These are phyloP conservation scores for Pseudonectria foliicola DNA, from an alignment of 2,329 filamentous ascomycete genomes.

Conservation along the genomic window DNA sequence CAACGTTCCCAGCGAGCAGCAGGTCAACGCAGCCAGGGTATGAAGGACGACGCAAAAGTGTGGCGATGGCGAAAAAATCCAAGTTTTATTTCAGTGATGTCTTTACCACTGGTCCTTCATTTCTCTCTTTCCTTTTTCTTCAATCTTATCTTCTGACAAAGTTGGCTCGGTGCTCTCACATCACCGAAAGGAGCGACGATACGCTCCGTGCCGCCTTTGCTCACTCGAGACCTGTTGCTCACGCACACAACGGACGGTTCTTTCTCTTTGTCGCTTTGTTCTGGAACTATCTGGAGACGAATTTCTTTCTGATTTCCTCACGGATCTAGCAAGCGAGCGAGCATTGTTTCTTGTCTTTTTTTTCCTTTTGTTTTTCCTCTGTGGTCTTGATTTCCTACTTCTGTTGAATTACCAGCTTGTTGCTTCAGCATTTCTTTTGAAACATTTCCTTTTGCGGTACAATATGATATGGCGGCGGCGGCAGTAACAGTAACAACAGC, in stretches of 20 bases:
- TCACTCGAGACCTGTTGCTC: slow-evolving; percentile 41
- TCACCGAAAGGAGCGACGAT: slow-evolving; percentile 20
- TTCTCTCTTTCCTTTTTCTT: slow-evolving; percentile 11
- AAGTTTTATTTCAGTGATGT: slow-evolving; percentile 1
- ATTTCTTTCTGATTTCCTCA: slow-evolving; percentile 24
- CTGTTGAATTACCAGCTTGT: slow-evolving; percentile 14
- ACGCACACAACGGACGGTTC: slow-evolving; percentile 37
- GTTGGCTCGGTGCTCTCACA: slow-evolving; percentile 17
- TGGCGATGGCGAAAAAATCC: slow-evolving; percentile 28
- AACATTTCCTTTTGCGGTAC: neutral
- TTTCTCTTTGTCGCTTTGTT: slow-evolving; percentile 26
- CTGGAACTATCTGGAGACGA: slow-evolving; percentile 24
- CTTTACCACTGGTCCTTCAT: slow-evolving; percentile 8
- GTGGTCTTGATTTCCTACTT: slow-evolving; percentile 20
- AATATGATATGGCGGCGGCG: neutral
- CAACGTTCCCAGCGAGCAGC: slow-evolving; percentile 36
- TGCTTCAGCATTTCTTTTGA: slow-evolving; percentile 8
- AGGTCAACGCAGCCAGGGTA: slow-evolving; percentile 36
- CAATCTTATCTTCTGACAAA: slow-evolving; percentile 19
- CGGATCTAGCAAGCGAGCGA: slow-evolving; percentile 31
- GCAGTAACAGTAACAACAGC: neutral
- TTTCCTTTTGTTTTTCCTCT: slow-evolving; percentile 9
- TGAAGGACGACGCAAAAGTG: slow-evolving; percentile 29
- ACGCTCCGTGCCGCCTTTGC: slow-evolving; percentile 26
- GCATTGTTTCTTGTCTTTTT: slow-evolving; percentile 28